Percentiles rank a stretch among this genome's conserved stretches.
phyloP scores from a whole-genome alignment of 108 stramenopile species.

The Cyclostephanos invisitatus region DNA sequence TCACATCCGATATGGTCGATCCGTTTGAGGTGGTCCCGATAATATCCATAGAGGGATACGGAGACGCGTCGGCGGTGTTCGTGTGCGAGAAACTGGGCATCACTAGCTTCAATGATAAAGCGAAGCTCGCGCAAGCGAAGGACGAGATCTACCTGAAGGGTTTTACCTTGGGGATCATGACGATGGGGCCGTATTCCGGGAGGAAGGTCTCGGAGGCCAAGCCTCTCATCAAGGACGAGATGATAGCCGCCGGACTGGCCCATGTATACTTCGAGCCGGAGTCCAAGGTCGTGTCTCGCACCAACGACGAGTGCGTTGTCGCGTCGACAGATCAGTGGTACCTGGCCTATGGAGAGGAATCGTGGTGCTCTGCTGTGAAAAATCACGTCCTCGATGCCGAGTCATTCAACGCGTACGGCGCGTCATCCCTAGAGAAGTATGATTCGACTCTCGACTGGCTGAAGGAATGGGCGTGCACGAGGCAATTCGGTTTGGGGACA shows the following conservation, averaged over 20 bases:
- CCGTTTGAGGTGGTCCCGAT: constrained; percentile 96
- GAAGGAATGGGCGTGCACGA: constrained; percentile 98
- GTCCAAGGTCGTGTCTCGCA: constrained; percentile 89
- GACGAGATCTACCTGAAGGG: constrained; percentile 96
- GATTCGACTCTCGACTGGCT: constrained; percentile 92
- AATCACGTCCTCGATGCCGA: constrained; percentile 85
- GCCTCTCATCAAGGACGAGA: constrained; percentile 87
- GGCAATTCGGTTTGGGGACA: constrained; percentile 97
- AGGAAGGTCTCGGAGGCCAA: constrained; percentile 97
- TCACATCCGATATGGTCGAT: constrained; percentile 93
- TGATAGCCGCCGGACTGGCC: constrained; percentile 92
- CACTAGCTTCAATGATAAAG: constrained; percentile 92
- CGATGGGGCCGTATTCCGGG: constrained; percentile 83
- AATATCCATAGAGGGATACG: constrained; percentile 96
- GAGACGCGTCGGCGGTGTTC: constrained; percentile 85
- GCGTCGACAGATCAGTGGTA: constrained; percentile 99
- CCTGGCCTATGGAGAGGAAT: constrained; percentile 95
- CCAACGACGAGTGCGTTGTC: constrained; percentile 98
- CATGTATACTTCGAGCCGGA: constrained; percentile 97
- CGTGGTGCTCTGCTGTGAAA: constrained; percentile 70
- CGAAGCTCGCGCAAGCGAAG: constrained; percentile 93
- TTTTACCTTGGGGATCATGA: constrained; percentile 96
- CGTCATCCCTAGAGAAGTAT: constrained; percentile 75
- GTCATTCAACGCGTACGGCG: constrained; percentile 89
- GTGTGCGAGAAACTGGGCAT: constrained; percentile 97